Conservation (phyloP, 495 filamentous ascomycete species). For the Aspergillus mulundensis region DNA sequence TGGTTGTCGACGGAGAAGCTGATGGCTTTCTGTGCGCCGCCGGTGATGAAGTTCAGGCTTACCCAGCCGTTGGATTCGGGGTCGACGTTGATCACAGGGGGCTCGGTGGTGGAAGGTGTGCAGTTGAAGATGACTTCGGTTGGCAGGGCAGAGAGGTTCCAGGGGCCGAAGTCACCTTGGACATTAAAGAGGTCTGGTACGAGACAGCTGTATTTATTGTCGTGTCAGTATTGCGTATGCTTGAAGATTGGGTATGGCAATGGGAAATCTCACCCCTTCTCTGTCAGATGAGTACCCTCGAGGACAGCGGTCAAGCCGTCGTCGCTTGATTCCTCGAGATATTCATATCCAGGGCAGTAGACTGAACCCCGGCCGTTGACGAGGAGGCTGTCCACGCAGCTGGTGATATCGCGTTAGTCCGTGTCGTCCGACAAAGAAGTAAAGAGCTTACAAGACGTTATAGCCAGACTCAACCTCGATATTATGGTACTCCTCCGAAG, state of each 20-base stretch:
- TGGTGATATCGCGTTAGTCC: conserved; percentile 1
- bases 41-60: conserved; percentile 46
- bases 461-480: conserved; percentile 33
- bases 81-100: conserved; percentile 36
- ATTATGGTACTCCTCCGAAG: conserved; percentile 38
- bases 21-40: conserved; percentile 32
- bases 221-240: background rate
- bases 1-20: conserved; percentile 43
- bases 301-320: conserved; percentile 26
- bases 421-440: background rate
- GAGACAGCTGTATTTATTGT: conserved; percentile 3
- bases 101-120: conserved; percentile 23
- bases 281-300: conserved; percentile 35
- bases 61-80: conserved; percentile 31
- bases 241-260: background rate
- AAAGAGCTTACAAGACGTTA: conserved; percentile 31
- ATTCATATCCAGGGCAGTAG: conserved; percentile 39
- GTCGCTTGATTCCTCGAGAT: conserved; percentile 29
- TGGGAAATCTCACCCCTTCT: conserved; percentile 43
- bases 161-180: conserved; percentile 7
- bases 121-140: conserved; percentile 35
- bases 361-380: conserved; percentile 52
- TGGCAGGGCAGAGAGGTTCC: conserved; percentile 29
- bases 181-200: conserved; percentile 7
- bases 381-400: conserved; percentile 47